Conservation (phyloP, 495 filamentous ascomycete species). For the Tuber borchii region DNA sequence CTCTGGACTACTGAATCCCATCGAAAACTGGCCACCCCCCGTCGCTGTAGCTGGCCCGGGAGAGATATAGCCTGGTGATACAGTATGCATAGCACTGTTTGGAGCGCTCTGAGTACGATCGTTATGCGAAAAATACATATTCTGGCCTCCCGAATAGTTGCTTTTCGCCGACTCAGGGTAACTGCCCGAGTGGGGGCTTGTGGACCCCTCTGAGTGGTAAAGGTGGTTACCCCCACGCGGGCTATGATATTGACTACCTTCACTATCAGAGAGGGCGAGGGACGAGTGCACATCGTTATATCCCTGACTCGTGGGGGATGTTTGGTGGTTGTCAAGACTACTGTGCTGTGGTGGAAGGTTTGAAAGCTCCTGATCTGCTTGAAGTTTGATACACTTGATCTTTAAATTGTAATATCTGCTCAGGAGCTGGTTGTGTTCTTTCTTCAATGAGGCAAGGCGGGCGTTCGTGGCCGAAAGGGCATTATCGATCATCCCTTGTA, state of each 20-base stretch:
- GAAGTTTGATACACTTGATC: conserved; percentile 43
- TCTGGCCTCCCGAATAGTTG: conserved; percentile 36
- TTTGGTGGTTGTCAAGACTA: conserved; percentile 17
- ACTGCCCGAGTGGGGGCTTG: conserved; percentile 36
- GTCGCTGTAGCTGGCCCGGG: conserved; percentile 14
- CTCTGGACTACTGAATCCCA: conserved; percentile 20
- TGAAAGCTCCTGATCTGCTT: conserved; percentile 38
- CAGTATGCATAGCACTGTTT: conserved; percentile 13
- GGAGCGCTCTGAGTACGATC: conserved; percentile 23
- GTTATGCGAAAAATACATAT: conserved; percentile 21
- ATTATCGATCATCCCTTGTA: conserved; percentile 49
- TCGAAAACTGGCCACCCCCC: conserved; percentile 16
- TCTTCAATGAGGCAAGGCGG: conserved; percentile 47
- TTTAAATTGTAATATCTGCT: conserved; percentile 44
- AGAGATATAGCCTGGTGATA: conserved; percentile 22
- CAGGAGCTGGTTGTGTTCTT: conserved; percentile 44
- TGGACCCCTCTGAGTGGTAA: conserved; percentile 35
- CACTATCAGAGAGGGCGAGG: conserved; percentile 31
- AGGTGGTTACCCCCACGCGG: conserved; percentile 20
- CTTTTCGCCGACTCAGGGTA: conserved; percentile 38
- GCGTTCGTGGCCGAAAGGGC: conserved; percentile 47
- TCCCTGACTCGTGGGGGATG: conserved; percentile 5
- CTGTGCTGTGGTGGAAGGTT: conserved; percentile 21
- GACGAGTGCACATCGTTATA: conserved; percentile 21
- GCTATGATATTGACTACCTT: conserved; percentile 27